A percentile compares a stretch with the other conserved stretches of the same genome.
Conservation (phyloP, 2,329 filamentous ascomycete genomes). For the Fusarium torreyae region DNA sequence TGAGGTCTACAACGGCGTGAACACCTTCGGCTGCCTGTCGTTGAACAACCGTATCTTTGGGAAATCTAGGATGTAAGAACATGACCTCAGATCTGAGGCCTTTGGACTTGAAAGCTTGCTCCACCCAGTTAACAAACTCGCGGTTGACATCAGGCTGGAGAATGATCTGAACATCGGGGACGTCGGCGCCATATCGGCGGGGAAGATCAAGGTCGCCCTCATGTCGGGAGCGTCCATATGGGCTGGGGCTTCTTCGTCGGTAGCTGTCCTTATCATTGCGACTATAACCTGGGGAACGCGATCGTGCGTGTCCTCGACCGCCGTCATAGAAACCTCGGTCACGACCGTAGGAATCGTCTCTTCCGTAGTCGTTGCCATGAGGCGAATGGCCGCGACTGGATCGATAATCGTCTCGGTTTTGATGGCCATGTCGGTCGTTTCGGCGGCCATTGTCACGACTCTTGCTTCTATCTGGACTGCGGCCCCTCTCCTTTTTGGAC, state of each 20-base stretch:
- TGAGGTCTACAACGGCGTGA: slow-evolving; percentile 84
- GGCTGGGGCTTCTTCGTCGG: slow-evolving; percentile 79
- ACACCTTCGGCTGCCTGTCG: slow-evolving; percentile 92
- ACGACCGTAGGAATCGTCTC: slow-evolving; percentile 72
- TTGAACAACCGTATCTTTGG: slow-evolving; percentile 84
- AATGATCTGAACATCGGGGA: slow-evolving; percentile 92
- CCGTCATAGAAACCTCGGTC: slow-evolving; percentile 61
- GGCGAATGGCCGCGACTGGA: slow-evolving; percentile 73
- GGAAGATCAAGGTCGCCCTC: slow-evolving; percentile 78
- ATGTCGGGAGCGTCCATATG: slow-evolving; percentile 65
- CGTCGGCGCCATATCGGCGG: slow-evolving; percentile 78
- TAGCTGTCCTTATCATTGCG: slow-evolving; percentile 67
- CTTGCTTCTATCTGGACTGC: slow-evolving; percentile 72
- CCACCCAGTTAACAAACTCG: slow-evolving; percentile 87
- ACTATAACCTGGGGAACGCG: slow-evolving; percentile 73
- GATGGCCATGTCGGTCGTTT: slow-evolving; percentile 64
- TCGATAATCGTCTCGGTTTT: slow-evolving; percentile 74
- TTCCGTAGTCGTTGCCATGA: slow-evolving; percentile 68
- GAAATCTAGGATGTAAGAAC: slow-evolving; percentile 82
- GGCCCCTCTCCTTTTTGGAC: slow-evolving; percentile 71
- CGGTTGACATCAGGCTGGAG: slow-evolving; percentile 83
- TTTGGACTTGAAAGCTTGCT: slow-evolving; percentile 79
- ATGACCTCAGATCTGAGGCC: slow-evolving; percentile 84
- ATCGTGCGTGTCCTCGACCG: slow-evolving; percentile 70
- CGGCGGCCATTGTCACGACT: slow-evolving; percentile 62